Percentiles rank a stretch among this genome's conserved stretches.
Conservation (phyloP, 495 filamentous ascomycete genomes). For the Aspergillus ellipticus region DNA sequence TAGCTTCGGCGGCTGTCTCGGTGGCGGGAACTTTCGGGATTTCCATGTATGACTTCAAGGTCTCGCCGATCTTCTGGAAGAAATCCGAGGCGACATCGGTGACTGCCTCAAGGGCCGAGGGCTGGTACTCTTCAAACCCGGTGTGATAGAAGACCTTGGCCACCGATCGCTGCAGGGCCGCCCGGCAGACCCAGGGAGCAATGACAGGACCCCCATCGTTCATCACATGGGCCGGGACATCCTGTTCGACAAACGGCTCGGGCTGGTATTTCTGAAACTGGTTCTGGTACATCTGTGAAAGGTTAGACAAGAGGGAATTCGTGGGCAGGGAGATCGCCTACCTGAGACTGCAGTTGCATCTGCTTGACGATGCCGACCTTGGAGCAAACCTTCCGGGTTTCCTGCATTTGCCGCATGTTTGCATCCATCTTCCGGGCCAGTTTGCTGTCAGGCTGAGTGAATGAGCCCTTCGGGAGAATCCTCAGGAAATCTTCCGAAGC, state of each 20-base stretch:
- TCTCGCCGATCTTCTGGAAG: constrained; percentile 76
- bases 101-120: constrained; percentile 82
- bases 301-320: constrained; percentile 10
- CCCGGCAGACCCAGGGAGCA: constrained; percentile 70
- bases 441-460: constrained; percentile 70
- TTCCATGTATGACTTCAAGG: constrained; percentile 78
- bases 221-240: constrained; percentile 78
- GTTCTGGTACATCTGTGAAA: constrained; percentile 82
- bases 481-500: constrained; percentile 76
- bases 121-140: constrained; percentile 96
- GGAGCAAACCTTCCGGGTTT: constrained; percentile 90
- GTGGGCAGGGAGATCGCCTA: constrained; percentile 34
- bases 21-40: constrained; percentile 62
- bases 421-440: constrained; percentile 78
- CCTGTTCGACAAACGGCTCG: constrained; percentile 81
- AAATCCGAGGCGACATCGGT: constrained; percentile 90
- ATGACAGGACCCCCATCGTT: constrained; percentile 86
- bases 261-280: constrained; percentile 98
- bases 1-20: constrained; percentile 30
- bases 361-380: constrained; percentile 98
- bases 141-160: constrained; percentile 95
- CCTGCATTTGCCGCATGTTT: constrained; percentile 94
- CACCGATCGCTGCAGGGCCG: constrained; percentile 82
- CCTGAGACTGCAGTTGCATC: constrained; percentile 97
- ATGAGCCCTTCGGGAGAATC: constrained; percentile 68